These are phyloP conservation scores for Lodderomyces parapsilosis DNA, from an alignment of 1,139 yeast genomes.

Conservation along the genomic window DNA sequence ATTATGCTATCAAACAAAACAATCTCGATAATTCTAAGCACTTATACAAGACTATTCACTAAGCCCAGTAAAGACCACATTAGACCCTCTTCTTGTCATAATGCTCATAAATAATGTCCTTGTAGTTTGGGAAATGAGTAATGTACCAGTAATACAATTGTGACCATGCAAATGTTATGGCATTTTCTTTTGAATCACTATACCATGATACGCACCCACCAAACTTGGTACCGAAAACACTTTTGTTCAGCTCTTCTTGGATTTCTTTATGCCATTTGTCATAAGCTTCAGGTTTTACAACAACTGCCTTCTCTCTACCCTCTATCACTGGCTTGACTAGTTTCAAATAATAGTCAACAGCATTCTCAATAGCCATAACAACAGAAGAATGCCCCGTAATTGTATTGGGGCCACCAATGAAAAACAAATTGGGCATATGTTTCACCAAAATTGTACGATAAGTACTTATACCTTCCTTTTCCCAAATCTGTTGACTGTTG, in stretches of 20 bases:
- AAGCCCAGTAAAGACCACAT: too few relatives aligned
- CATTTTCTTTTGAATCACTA: slow-evolving; percentile 25
- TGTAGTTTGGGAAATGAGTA: slow-evolving; percentile 28
- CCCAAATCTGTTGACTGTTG: slow-evolving; percentile 25
- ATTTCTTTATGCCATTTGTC: slow-evolving; percentile 33
- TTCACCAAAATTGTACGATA: slow-evolving; percentile 35
- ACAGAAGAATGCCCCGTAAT: slow-evolving; percentile 48
- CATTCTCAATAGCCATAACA: slow-evolving; percentile 42
- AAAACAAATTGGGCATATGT: slow-evolving; percentile 36
- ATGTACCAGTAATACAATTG: slow-evolving; percentile 35
- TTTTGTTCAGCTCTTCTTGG: slow-evolving; percentile 26
- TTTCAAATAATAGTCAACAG: slow-evolving; percentile 24
- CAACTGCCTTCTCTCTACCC: slow-evolving; percentile 30
- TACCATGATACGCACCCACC: slow-evolving; percentile 51
- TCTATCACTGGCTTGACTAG: slow-evolving; percentile 29
- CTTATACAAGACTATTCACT: too few relatives aligned
- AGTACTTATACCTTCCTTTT: slow-evolving; percentile 32
- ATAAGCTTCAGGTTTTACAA: slow-evolving; percentile 34
- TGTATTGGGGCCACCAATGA: slow-evolving; percentile 43
- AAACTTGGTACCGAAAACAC: slow-evolving; percentile 40
- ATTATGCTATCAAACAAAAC: too few relatives aligned
- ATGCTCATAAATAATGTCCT: slow-evolving; percentile 21
- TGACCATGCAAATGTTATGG: slow-evolving; percentile 40
- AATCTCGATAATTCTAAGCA: neutral
- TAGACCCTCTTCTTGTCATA: neutral